Evolutionary conservation across 2,329 filamentous ascomycete species (phyloP).

Genomic region (Pleomassaria siparia): DNA sequence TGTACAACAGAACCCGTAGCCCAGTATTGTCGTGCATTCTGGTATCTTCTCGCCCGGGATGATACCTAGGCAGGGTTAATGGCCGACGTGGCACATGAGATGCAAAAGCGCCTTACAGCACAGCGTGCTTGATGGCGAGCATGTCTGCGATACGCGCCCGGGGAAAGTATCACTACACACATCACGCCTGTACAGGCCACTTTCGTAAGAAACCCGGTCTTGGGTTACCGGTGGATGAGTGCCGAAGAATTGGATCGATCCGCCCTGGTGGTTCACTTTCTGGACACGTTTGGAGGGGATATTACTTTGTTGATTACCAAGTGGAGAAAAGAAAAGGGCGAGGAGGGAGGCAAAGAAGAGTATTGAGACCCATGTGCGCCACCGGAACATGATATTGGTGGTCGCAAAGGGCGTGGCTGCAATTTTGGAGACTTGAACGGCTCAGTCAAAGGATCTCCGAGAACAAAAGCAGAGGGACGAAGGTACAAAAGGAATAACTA

Average conservation of each 20-base stretch:
- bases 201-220: slow-evolving; percentile 2
- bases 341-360: not conserved
- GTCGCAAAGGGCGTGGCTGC: not conserved
- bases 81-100: not conserved
- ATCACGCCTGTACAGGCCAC: slow-evolving; percentile 7
- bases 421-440: not conserved
- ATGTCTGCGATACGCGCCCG: slow-evolving; percentile 6
- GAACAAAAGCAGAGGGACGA: no score
- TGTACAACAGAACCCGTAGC: slow-evolving; percentile 8
- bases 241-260: not conserved
- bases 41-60: slow-evolving; percentile 8
- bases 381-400: not conserved
- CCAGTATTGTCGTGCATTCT: slow-evolving; percentile 4
- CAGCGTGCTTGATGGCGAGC: slow-evolving; percentile 4
- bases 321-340: not conserved
- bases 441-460: not conserved
- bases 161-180: slow-evolving; percentile 8
- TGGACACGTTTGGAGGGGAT: not conserved
- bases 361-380: not conserved
- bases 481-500: no score
- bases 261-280: not conserved
- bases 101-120: slow-evolving; percentile 5
- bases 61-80: slow-evolving; percentile 3
- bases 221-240: not conserved
- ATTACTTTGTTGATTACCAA: not conserved